These are phyloP conservation scores for Coemansia sp. DNA, from an alignment of 192 early-diverging fungal species.

Conservation along the genomic window DNA sequence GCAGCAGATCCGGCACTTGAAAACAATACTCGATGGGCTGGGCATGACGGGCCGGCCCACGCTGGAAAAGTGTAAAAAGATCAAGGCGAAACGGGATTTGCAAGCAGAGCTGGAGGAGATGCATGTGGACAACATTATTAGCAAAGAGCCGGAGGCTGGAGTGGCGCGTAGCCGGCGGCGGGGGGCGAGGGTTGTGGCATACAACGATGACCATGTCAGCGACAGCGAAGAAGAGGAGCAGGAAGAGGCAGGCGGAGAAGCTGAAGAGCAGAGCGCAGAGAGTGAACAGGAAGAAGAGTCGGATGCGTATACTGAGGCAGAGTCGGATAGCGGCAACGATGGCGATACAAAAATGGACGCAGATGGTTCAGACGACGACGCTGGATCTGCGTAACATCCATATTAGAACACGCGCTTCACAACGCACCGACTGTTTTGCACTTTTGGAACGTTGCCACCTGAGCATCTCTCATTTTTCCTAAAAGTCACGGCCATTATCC, in stretches of 20 bases:
- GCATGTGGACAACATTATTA: constrained; percentile 33
- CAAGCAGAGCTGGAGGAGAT: constrained; percentile 57
- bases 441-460: no score
- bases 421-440: not conserved
- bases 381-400: not conserved
- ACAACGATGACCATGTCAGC: constrained; percentile 27
- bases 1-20: constrained; percentile 52
- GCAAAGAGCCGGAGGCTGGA: constrained; percentile 2
- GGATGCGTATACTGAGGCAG: constrained; percentile 18
- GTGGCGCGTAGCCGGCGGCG: constrained; percentile 25
- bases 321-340: not conserved
- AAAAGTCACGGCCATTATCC: no score
- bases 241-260: not conserved
- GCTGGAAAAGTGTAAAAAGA: constrained; percentile 58
- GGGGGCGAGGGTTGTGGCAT: constrained; percentile 18
- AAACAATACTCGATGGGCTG: constrained; percentile 44
- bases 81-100: constrained; percentile 57
- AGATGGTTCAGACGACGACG: not conserved
- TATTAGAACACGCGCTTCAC: not conserved
- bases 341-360: not conserved
- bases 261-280: constrained; percentile 14
- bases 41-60: constrained; percentile 60
- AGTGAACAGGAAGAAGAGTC: constrained; percentile 23
- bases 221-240: constrained; percentile 29
- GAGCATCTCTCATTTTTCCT: no score